Conservation (phyloP, 306 rosid genomes). For the Medicago arabica region DNA sequence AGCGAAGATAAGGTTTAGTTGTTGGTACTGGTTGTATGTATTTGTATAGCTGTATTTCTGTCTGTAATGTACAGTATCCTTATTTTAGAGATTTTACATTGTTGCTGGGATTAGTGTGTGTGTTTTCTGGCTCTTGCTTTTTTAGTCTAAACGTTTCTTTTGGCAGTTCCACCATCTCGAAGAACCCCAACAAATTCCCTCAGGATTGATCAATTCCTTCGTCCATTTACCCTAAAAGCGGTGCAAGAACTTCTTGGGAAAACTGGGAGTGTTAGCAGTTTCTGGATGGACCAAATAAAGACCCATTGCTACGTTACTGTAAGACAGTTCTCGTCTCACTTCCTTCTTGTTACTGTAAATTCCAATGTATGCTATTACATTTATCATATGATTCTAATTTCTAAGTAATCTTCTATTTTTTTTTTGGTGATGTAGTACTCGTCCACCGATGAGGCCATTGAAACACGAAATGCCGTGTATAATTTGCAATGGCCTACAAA, state of each 20-base stretch:
- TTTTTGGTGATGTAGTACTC: conserved; percentile 68
- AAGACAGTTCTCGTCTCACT: conserved; percentile 44
- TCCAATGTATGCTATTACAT: neutral
- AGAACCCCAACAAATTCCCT: conserved; percentile 83
- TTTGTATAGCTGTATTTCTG: conserved; percentile 6
- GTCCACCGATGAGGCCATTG: conserved; percentile 77
- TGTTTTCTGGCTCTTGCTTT: conserved; percentile 8
- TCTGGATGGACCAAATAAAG: conserved; percentile 99
- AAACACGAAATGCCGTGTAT: conserved; percentile 89
- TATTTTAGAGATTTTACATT: conserved; percentile 5
- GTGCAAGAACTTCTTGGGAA: conserved; percentile 95
- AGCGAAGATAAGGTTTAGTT: conserved; percentile 6
- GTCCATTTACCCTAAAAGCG: conserved; percentile 95
- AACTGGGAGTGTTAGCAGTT: conserved; percentile 74
- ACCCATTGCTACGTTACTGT: conserved; percentile 99
- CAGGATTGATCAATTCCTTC: conserved; percentile 83
- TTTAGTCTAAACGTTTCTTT: conserved; percentile 35
- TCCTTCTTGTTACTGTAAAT: conserved; percentile 8
- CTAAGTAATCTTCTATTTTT: neutral
- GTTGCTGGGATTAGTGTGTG: neutral
- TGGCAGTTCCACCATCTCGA: conserved; percentile 85
- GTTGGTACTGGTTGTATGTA: conserved; percentile 10
- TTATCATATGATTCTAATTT: conserved; percentile 25
- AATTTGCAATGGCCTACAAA: conserved; percentile 98
- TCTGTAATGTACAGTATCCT: neutral